Percentiles rank a stretch among this genome's conserved stretches.
phyloP scores from a whole-genome alignment of 225 moss, liverwort and hornwort species.

The Neckera pumila region DNA sequence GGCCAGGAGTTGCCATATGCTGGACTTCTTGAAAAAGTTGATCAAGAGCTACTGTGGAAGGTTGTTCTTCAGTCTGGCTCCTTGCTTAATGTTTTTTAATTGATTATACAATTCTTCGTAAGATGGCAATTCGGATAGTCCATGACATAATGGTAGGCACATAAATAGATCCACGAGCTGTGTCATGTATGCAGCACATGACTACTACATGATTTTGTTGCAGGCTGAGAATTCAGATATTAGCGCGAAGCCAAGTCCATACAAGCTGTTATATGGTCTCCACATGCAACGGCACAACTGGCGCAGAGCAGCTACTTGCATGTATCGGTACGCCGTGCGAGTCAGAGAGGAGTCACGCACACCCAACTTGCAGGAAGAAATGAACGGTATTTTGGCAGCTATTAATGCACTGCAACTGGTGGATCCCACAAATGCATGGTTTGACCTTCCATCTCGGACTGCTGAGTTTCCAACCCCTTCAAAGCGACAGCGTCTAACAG shows the following conservation, averaged over 20 bases:
- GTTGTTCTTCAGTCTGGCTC: slow-evolving; percentile 2
- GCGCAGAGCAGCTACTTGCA: slow-evolving; percentile 85
- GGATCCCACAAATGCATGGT: slow-evolving; percentile 56
- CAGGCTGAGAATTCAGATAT: slow-evolving; percentile 90
- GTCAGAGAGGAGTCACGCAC: slow-evolving; percentile 54
- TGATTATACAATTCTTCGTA: not conserved
- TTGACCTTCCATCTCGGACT: slow-evolving; percentile 35
- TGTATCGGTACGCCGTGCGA: slow-evolving; percentile 85
- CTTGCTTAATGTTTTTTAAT: not conserved
- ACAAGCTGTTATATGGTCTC: slow-evolving; percentile 78
- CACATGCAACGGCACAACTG: slow-evolving; percentile 97
- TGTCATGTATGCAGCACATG: not conserved
- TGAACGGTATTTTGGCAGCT: slow-evolving; percentile 70
- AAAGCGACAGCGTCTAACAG: slow-evolving; percentile 58
- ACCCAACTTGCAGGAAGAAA: slow-evolving; percentile 70
- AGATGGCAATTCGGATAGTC: not conserved
- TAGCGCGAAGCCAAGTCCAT: slow-evolving; percentile 67
- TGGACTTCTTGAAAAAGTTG: slow-evolving; percentile 74
- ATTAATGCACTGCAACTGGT: slow-evolving; percentile 88
- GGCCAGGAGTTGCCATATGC: slow-evolving; percentile 83
- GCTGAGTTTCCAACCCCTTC: slow-evolving; percentile 60
- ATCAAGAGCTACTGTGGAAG: slow-evolving; percentile 90
- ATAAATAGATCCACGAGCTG: not conserved
- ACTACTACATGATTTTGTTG: not conserved
- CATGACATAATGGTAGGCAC: not conserved